These are phyloP conservation scores for Microdochium bolleyi DNA, from an alignment of 2,329 filamentous ascomycete genomes.

Conservation along the genomic window DNA sequence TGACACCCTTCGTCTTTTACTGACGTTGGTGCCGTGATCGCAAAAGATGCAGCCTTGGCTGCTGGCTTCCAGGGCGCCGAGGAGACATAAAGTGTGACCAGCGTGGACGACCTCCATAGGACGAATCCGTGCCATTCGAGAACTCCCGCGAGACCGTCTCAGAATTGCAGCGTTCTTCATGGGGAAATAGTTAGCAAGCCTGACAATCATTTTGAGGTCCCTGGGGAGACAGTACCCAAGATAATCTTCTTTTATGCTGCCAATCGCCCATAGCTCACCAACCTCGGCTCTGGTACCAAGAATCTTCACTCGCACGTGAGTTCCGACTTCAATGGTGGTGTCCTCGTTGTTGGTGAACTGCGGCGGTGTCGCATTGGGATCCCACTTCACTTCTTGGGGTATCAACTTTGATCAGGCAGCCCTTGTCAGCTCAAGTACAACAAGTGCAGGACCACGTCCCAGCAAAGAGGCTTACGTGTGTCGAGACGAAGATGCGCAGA, in stretches of 20 bases:
- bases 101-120: no score
- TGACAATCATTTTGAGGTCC: constrained; percentile 3
- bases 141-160: background rate
- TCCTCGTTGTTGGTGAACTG: constrained; percentile 95
- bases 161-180: constrained; percentile 16
- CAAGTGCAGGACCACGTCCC: background rate
- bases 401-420: constrained; percentile 58
- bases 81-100: no score
- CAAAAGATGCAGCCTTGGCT: background rate
- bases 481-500: constrained; percentile 70
- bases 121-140: no score
- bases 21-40: no score
- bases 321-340: constrained; percentile 86
- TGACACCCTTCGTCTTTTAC: no score
- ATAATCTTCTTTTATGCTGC: constrained; percentile 86
- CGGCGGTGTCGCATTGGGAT: constrained; percentile 91
- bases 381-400: constrained; percentile 85
- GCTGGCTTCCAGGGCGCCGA: no score
- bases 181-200: constrained; percentile 1
- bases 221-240: constrained; percentile 44
- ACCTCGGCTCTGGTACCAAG: constrained; percentile 91
- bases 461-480: constrained; percentile 50
- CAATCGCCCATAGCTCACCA: constrained; percentile 92
- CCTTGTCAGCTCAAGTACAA: constrained; percentile 10
- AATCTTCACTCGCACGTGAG: constrained; percentile 88